Evolutionary conservation across 345 rosid genomes (phyloP).

Genomic region (Corymbia maculata): DNA sequence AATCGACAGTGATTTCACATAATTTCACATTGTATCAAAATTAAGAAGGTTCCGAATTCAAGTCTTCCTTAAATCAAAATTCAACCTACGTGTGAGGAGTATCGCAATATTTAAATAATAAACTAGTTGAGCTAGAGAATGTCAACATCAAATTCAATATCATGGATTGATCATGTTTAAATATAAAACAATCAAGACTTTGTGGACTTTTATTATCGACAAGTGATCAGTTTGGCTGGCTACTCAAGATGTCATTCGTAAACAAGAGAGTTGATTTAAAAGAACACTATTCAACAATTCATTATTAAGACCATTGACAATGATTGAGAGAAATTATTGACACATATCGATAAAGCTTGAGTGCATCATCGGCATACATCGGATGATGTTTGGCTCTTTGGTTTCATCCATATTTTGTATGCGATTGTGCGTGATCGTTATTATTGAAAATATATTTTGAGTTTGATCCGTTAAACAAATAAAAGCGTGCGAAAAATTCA

Average conservation of each 20-base stretch:
- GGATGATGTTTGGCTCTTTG: background rate
- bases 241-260: background rate
- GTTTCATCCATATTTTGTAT: background rate
- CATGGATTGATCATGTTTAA: background rate
- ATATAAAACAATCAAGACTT: background rate
- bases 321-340: background rate
- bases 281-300: background rate
- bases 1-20: accelerated
- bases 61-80: too few relatives aligned
- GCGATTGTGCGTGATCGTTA: too few relatives aligned
- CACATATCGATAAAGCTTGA: too few relatives aligned
- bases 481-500: too few relatives aligned
- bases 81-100: too few relatives aligned
- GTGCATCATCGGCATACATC: too few relatives aligned
- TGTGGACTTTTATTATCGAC: background rate
- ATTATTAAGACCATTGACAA: background rate
- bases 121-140: background rate
- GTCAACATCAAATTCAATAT: background rate
- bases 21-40: too few relatives aligned
- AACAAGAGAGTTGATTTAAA: background rate
- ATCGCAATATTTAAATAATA: too few relatives aligned
- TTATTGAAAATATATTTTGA: too few relatives aligned
- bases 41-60: too few relatives aligned
- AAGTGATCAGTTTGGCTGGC: background rate
- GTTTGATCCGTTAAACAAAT: too few relatives aligned